Evolutionary conservation across 441 rosid genomes (phyloP).

Genomic region (Erysimum cheiri): DNA sequence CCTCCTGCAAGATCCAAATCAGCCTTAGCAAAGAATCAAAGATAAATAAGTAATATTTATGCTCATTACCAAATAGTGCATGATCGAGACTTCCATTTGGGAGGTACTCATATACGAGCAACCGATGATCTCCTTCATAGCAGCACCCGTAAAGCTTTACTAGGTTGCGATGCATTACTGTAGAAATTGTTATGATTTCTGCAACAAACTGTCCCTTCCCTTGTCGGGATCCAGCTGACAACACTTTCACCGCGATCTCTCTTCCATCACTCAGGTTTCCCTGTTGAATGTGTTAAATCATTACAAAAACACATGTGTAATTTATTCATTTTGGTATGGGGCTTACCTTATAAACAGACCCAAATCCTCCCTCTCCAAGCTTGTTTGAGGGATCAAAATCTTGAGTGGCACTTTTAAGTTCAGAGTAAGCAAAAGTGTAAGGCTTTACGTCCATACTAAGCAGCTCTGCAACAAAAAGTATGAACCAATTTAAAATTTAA

Average conservation of each 20-base stretch:
- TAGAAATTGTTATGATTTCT: slow-evolving; percentile 61
- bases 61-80: not conserved
- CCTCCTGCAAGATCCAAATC: too few species aligned
- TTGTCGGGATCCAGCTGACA: slow-evolving; percentile 54
- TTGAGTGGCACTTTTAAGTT: slow-evolving; percentile 62
- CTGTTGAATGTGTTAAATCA: too few species aligned
- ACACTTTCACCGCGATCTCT: not conserved
- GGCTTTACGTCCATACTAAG: slow-evolving; percentile 55
- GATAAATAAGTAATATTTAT: too few species aligned
- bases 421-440: slow-evolving; percentile 62
- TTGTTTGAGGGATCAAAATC: slow-evolving; percentile 60
- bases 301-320: too few species aligned
- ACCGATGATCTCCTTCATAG: slow-evolving; percentile 53
- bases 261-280: not conserved
- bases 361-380: slow-evolving; percentile 83
- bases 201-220: slow-evolving; percentile 59
- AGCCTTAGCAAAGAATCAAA: slow-evolving; percentile 6
- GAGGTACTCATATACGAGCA: slow-evolving; percentile 48
- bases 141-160: slow-evolving; percentile 72
- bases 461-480: slow-evolving; percentile 43
- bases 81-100: not conserved
- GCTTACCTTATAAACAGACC: slow-evolving; percentile 54
- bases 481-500: too few species aligned
- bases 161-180: slow-evolving; percentile 65
- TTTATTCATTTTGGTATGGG: not conserved